phyloP scores from a whole-genome alignment of 176 grass and related monocot genomes.

The Lolium perenne region DNA sequence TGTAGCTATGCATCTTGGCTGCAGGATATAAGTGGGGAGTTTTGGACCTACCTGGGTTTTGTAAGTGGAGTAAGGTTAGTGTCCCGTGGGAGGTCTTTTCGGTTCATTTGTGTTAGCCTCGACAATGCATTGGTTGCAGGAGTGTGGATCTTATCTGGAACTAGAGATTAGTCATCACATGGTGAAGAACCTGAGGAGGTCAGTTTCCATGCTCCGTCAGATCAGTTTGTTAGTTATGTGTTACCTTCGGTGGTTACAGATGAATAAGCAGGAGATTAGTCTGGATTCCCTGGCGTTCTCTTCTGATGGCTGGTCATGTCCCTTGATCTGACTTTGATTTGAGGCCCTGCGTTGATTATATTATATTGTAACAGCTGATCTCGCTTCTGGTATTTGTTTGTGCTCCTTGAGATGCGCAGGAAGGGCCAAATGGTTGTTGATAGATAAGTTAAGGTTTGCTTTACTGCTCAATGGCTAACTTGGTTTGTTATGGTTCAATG shows the following conservation, averaged over 20 bases:
- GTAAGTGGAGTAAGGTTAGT: neutral
- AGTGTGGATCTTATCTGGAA: neutral
- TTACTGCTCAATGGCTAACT: neutral
- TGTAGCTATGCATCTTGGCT: neutral
- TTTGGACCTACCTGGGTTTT: neutral
- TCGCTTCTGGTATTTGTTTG: neutral
- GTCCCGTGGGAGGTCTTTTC: neutral
- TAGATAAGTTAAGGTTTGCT: neutral
- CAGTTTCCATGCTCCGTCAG: conserved; percentile 30
- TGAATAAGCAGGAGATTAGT: neutral
- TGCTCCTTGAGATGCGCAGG: neutral
- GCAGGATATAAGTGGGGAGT: neutral
- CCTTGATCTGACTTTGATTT: conserved; percentile 17
- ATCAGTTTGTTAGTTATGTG: neutral
- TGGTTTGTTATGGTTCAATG: neutral
- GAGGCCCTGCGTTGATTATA: neutral
- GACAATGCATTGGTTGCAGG: conserved; percentile 35
- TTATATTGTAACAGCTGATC: neutral
- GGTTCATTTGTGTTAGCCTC: neutral
- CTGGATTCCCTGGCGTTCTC: neutral
- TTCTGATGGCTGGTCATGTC: neutral
- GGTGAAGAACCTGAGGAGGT: conserved; percentile 27
- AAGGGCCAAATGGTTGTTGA: neutral
- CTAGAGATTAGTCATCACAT: neutral
- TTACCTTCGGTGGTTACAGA: conserved; percentile 34